These are phyloP conservation scores for Taphrina pruni DNA, from an alignment of 1,139 yeast genomes.

Conservation along the genomic window DNA sequence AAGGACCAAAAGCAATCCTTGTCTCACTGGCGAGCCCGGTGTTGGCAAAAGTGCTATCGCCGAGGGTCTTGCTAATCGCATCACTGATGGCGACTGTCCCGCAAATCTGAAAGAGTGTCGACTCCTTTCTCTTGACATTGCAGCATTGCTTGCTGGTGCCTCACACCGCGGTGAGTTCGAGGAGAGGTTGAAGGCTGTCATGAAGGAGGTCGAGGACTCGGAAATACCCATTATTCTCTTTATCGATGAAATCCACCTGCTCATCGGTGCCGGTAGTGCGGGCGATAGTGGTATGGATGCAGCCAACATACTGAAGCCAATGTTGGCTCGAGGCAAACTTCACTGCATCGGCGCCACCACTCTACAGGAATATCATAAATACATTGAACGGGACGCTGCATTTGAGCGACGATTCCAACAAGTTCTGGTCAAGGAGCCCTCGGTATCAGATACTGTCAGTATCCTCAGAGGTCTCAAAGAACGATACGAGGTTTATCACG, in stretches of 20 bases:
- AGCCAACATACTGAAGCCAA: slow-evolving; percentile 94
- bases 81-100: slow-evolving; percentile 94
- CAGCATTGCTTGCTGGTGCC: slow-evolving; percentile 97
- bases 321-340: slow-evolving; percentile 92
- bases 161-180: slow-evolving; percentile 98
- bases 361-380: slow-evolving; percentile 87
- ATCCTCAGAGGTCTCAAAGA: slow-evolving; percentile 95
- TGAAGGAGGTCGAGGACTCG: slow-evolving; percentile 89
- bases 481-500: slow-evolving; percentile 96
- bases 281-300: slow-evolving; percentile 68
- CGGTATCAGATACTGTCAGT: slow-evolving; percentile 90
- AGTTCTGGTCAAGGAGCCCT: slow-evolving; percentile 93
- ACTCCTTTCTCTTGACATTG: slow-evolving; percentile 85
- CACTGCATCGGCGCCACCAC: slow-evolving; percentile 99
- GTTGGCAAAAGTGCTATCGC: slow-evolving; percentile 98
- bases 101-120: slow-evolving; percentile 78
- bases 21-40: slow-evolving; percentile 98
- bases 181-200: slow-evolving; percentile 94
- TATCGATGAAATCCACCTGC: slow-evolving; percentile 97
- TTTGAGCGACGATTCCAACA: slow-evolving; percentile 98
- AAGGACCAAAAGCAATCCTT: slow-evolving; percentile 94
- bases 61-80: slow-evolving; percentile 98
- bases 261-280: slow-evolving; percentile 94
- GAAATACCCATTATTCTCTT: slow-evolving; percentile 84
- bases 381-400: slow-evolving; percentile 95